Conservation (phyloP, 2,329 filamentous ascomycete species). For the Exophiala phaeomuriformis region DNA sequence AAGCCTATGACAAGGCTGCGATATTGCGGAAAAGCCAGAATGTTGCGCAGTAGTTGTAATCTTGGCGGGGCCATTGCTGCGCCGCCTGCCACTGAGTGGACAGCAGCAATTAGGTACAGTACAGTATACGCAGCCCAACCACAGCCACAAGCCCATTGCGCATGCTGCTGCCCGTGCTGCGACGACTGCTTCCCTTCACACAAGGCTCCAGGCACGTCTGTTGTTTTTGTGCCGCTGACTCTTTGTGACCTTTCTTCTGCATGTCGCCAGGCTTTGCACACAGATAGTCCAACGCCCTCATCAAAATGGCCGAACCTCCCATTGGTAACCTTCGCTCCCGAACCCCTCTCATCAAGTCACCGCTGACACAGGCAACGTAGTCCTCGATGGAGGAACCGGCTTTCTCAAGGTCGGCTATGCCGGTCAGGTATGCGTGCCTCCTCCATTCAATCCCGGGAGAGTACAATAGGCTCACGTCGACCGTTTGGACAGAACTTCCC, state of each 20-base stretch:
- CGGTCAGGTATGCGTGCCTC: conserved; percentile 57
- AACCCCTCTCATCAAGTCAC: not conserved
- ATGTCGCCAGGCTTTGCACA: not conserved
- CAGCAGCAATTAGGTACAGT: too few relatives aligned
- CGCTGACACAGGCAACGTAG: conserved; percentile 45
- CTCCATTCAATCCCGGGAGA: not conserved
- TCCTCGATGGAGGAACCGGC: conserved; percentile 98
- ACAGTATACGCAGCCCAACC: not conserved
- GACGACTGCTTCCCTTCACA: not conserved
- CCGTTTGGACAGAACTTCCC: conserved; percentile 73
- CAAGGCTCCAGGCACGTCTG: not conserved
- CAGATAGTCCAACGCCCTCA: not conserved
- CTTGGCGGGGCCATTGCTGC: not conserved
- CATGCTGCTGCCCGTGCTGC: not conserved
- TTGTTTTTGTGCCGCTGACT: not conserved
- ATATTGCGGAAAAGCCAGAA: not conserved
- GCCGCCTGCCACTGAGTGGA: not conserved
- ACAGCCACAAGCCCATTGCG: conserved; percentile 1
- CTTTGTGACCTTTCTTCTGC: not conserved
- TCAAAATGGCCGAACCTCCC: conserved; percentile 44
- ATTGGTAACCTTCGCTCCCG: conserved; percentile 36
- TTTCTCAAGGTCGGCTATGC: conserved; percentile 99
- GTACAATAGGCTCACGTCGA: conserved; percentile 11
- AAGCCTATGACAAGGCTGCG: not conserved
- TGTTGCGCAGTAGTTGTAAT: not conserved